phyloP scores from a whole-genome alignment of 257 asterid species.

The Anisodus tanguticus region DNA sequence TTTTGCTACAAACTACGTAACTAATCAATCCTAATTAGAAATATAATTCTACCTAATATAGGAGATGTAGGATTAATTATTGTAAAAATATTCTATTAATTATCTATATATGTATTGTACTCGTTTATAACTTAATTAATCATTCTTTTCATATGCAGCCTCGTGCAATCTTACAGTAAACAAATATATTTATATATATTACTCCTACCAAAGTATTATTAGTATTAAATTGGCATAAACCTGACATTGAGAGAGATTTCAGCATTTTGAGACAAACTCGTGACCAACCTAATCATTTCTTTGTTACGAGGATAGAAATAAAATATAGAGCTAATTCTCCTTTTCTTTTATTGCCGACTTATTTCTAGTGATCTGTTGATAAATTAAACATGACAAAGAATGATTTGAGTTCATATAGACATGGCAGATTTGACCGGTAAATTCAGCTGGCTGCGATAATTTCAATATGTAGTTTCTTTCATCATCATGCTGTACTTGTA shows the following conservation, averaged over 20 bases:
- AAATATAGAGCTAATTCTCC: not conserved
- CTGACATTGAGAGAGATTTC: not conserved
- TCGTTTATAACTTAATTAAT: not conserved
- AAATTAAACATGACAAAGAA: not conserved
- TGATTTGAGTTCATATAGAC: not conserved
- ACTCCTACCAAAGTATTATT: not conserved
- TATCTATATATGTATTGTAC: not conserved
- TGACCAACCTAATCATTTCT: constrained; percentile 29
- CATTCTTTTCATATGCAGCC: not conserved
- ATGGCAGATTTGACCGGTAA: not conserved
- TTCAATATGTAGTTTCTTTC: not conserved
- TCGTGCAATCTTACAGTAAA: constrained; percentile 15
- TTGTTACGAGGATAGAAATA: not conserved
- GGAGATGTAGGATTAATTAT: no score
- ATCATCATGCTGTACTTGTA: not conserved
- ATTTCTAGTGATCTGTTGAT: not conserved
- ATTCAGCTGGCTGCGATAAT: not conserved
- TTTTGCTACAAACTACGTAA: no score
- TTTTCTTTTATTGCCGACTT: not conserved
- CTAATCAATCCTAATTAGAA: no score
- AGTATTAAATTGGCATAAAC: not conserved
- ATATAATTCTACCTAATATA: no score
- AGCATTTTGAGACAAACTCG: constrained; percentile 30
- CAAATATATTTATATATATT: not conserved
- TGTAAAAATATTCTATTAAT: no score